These are phyloP conservation scores for Sporopachydermia quercuum DNA, from an alignment of 805 yeast species.

Conservation along the genomic window DNA sequence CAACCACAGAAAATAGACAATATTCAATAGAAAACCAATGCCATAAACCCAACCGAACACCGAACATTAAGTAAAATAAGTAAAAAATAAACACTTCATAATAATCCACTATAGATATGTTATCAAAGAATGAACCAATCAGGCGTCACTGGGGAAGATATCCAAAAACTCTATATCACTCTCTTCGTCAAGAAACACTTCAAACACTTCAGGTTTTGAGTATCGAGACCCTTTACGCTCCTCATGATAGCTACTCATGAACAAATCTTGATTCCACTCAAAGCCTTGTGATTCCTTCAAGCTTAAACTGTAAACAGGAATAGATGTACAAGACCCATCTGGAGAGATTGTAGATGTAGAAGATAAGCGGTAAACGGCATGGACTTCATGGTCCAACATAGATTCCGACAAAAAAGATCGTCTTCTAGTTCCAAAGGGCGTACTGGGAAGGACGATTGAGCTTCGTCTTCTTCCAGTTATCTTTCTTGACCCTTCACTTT, in stretches of 20 bases:
- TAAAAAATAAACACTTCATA: no score
- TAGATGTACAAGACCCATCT: conserved; percentile 6
- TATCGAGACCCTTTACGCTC: conserved; percentile 3
- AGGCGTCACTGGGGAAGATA: neutral
- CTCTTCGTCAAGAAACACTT: conserved; percentile 1
- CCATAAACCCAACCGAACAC: no score
- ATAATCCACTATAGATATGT: no score
- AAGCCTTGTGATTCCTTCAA: conserved; percentile 16
- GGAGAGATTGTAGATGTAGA: conserved; percentile 7
- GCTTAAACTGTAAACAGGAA: conserved; percentile 11
- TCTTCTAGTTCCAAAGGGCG: conserved; percentile 7
- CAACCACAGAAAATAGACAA: no score
- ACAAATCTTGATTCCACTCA: conserved; percentile 17
- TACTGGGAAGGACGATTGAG: neutral
- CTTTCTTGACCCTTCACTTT: no score
- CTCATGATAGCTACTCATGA: conserved; percentile 12
- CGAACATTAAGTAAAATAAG: no score
- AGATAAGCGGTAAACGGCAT: conserved; percentile 11
- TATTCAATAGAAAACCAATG: no score
- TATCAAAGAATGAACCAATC: no score
- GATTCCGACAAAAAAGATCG: conserved; percentile 12
- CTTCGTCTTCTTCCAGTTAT: neutral
- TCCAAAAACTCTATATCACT: conserved; percentile 1
- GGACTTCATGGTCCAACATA: conserved; percentile 13
- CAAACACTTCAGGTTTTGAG: neutral